Evolutionary conservation across 257 asterid species (phyloP), one percentile per base, ranked within the genome.

Genomic region (Scutellaria baicalensis): DNA sequence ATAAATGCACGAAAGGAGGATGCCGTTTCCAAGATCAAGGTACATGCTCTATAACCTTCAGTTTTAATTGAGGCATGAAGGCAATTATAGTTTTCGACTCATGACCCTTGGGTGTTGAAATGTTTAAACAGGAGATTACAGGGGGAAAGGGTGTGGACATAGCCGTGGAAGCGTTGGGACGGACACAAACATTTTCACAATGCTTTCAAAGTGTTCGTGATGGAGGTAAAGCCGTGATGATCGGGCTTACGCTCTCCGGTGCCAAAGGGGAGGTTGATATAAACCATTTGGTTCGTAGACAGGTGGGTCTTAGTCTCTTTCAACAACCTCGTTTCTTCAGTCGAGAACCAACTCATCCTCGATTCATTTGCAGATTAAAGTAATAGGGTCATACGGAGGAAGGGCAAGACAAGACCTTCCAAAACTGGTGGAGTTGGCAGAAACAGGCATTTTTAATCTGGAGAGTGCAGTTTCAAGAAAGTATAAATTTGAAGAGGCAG

Each of bases 151-250:
- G 99, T 14, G 99, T 83, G n/a, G 99, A 93, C 66, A 45, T 93
- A 56, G 99, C 99, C 59, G 93, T 93, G 65, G 99, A 93, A 85
- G 99, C 99, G 58, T 72, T 93, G 31, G 99, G 99, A 64, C 87
- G 84, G 77, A 42, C 95, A 9, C 91, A 86, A 48, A 93, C 99
- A 42, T 93, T 91, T 79, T 76, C 70, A 8, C 99, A 93, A 59
- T 93, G 99, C 49, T 85, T 89, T 45, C 87, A 91, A 75, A 91
- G 99, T 59, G 97, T 93, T 27, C 85, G 89, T 11, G 99, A 87
- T 83, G 99, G 99, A 65, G 99, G 99, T 21, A 93, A 93, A 74
- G 99, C 99, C 70, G 97, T 93, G 49, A 93, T 91, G 99, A 93
- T 93, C 63, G 99, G 99, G 68, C 99, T 93, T 43, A 81, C 99